phyloP scores from a whole-genome alignment of 2,329 filamentous ascomycete genomes.

The Aureobasidium sp. region DNA sequence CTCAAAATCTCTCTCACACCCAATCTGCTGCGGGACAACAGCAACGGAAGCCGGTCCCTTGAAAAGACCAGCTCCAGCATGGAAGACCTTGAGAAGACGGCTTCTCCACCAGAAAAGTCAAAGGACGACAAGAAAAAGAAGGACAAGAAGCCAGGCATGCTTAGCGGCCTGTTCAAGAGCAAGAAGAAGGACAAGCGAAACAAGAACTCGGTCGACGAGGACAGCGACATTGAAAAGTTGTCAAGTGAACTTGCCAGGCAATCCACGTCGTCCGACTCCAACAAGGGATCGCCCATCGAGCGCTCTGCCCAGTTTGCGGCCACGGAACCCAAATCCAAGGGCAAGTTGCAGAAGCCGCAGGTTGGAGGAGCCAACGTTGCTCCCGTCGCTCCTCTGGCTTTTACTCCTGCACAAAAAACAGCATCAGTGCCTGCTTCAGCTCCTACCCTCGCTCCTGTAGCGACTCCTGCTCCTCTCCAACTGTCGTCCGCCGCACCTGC shows the following conservation, averaged over 20 bases:
- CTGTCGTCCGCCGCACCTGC: neutral
- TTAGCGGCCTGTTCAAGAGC: slow-evolving; percentile 62
- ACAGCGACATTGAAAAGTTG: slow-evolving; percentile 26
- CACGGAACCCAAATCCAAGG: slow-evolving; percentile 14
- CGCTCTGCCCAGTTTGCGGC: neutral
- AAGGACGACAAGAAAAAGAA: slow-evolving; percentile 73
- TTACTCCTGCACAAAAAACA: neutral
- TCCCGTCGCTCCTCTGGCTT: neutral
- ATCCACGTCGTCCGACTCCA: neutral
- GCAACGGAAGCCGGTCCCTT: slow-evolving; percentile 25
- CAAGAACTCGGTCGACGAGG: slow-evolving; percentile 33
- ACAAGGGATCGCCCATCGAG: neutral
- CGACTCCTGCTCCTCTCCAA: neutral
- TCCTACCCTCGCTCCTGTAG: slow-evolving; percentile 1
- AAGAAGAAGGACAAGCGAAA: slow-evolving; percentile 59
- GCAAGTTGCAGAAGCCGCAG: slow-evolving; percentile 22
- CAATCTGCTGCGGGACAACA: slow-evolving; percentile 80
- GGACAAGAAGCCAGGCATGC: slow-evolving; percentile 63
- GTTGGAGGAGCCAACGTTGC: neutral
- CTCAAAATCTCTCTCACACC: slow-evolving; percentile 97
- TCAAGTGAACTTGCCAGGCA: slow-evolving; percentile 22
- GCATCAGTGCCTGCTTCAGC: neutral
- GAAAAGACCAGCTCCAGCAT: slow-evolving; percentile 49
- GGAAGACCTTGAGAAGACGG: slow-evolving; percentile 67
- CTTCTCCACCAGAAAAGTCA: slow-evolving; percentile 53